Conservation (phyloP, 2,329 filamentous ascomycete genomes). For the Penicillium sp. region DNA sequence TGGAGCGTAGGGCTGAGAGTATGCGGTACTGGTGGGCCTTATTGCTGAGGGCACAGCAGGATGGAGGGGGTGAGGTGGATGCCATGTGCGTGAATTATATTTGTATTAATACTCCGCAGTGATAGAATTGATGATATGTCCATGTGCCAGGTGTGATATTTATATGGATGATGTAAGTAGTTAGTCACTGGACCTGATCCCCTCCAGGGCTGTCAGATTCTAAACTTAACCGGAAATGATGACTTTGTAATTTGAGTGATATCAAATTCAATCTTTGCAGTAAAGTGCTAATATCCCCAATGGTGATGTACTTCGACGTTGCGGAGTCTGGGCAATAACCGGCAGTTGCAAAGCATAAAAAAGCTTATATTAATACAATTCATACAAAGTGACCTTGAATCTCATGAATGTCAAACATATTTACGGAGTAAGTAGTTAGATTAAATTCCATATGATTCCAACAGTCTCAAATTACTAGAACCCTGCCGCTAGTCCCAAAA, state of each 20-base stretch:
- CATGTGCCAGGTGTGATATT: background rate
- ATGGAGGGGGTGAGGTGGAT: background rate
- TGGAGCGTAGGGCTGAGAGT: constrained; percentile 11
- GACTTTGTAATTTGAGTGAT: background rate
- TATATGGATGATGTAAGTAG: background rate
- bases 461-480: background rate
- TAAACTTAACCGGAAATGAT: no score
- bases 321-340: background rate
- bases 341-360: background rate
- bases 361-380: background rate
- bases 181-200: background rate
- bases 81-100: background rate
- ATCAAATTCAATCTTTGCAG: no score
- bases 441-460: background rate
- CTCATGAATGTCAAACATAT: background rate
- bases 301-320: background rate
- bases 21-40: constrained; percentile 16
- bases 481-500: background rate
- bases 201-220: background rate
- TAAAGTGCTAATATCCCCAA: background rate
- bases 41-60: constrained; percentile 6
- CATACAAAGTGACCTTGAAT: background rate
- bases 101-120: no score
- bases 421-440: no score
- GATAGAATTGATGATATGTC: background rate